Evolutionary conservation across 1,139 yeast genomes (phyloP), one percentile per base, ranked within the genome.

Genomic region (Suzukiozyma palmioleophila): DNA sequence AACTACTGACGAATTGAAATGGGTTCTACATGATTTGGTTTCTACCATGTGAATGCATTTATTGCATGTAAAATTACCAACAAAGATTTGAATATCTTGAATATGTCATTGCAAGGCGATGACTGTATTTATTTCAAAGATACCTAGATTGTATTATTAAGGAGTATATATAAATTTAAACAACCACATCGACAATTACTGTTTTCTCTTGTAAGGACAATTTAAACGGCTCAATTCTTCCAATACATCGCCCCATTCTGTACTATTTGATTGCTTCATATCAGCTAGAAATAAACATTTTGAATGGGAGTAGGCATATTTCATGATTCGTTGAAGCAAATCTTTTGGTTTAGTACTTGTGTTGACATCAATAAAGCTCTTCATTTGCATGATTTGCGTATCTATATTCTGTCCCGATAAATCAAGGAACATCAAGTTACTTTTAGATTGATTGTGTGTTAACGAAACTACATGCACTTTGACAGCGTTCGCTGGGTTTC

Each of bases 1-100:
- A 5, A 69, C 82, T 0, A 72, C 77, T 21, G 84, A 82, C 46
- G 94, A 84, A 54, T 63, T 84, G 46, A 78, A 80, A 49, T 79
- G 88, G 85, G 66, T 84, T 39, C 69, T 84, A 33, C 82, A 79
- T 59, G 90, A 83, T 45, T 60, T 71, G 44, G 56, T 67, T 10
- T 55, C 69, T 13, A 60, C 69, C 5, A 62, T 64, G 62, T 66
- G 53, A 54, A 15, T 3, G 32, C 21, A 14, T 13, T 34, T 15
- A 28, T 28, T n/a, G 14, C 4, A 28, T 28, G 4, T 28, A n/a
- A 28, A n/a, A 28, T n/a, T 13, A 12, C 22, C 22, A 18, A 4
- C 22, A 28, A 13, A 28, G 12, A 28, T 13, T 3, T 14, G 16
- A 28, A n/a, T 28, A 28, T 28, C 31, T 28, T n/a, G 10, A 13